A percentile compares a stretch with the other conserved stretches of the same genome.
Conservation (phyloP, 2,329 filamentous ascomycete genomes). For the Alternaria rosae region DNA sequence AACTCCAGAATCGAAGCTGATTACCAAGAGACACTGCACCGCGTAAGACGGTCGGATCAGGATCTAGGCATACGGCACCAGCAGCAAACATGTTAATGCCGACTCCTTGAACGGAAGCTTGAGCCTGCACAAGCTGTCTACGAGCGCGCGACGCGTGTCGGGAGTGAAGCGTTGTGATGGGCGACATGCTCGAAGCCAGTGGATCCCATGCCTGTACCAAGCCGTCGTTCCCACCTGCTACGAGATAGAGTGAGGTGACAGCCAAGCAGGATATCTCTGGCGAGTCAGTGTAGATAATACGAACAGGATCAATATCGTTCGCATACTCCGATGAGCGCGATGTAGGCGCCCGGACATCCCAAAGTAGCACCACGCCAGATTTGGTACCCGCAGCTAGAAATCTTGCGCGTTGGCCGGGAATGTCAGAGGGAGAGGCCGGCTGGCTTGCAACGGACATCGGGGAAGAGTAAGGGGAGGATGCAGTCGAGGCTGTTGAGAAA, state of each 20-base stretch:
- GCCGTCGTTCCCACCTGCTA: conserved; percentile 93
- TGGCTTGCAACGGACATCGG: conserved; percentile 60
- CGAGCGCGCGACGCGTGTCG: conserved; percentile 83
- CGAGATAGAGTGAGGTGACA: conserved; percentile 83
- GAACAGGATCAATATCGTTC: conserved; percentile 73
- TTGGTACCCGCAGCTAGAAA: conserved; percentile 83
- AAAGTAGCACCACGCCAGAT: conserved; percentile 77
- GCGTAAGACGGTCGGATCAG: conserved; percentile 83
- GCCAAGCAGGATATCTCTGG: conserved; percentile 85
- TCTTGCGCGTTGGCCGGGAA: conserved; percentile 85
- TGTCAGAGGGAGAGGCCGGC: conserved; percentile 61
- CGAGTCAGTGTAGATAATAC: conserved; percentile 87
- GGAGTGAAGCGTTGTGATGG: conserved; percentile 86
- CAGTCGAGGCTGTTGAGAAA: conserved; percentile 62
- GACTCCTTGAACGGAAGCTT: conserved; percentile 70
- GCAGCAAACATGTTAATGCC: conserved; percentile 82
- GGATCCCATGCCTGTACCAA: conserved; percentile 97
- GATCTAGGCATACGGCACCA: conserved; percentile 84
- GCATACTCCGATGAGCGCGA: conserved; percentile 62
- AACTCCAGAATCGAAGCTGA: conserved; percentile 91
- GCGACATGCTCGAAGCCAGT: conserved; percentile 78
- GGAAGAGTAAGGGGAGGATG: conserved; percentile 63
- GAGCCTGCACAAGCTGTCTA: conserved; percentile 73
- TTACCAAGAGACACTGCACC: conserved; percentile 88
- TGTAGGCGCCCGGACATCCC: conserved; percentile 78